These are phyloP conservation scores for Globisporangium viniferum DNA, from an alignment of 352 stramenopile species.

Conservation along the genomic window DNA sequence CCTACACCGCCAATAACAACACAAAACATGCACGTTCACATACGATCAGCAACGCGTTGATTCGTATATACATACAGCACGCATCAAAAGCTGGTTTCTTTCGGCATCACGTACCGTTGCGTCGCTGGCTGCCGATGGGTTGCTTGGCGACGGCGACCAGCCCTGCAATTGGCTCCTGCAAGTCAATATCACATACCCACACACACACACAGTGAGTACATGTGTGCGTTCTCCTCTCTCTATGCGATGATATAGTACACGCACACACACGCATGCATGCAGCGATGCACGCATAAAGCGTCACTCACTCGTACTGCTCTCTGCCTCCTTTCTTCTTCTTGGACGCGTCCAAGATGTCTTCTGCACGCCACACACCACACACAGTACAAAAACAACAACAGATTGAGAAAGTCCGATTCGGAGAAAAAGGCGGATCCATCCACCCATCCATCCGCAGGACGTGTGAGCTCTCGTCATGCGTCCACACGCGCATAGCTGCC, in stretches of 20 bases:
- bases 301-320: conserved; percentile 32
- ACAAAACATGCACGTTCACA: not conserved
- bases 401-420: not conserved
- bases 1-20: conserved; percentile 4
- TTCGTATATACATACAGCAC: not conserved
- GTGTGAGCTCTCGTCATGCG: not conserved
- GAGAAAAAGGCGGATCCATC: not conserved
- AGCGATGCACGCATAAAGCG: not conserved
- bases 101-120: conserved; percentile 6
- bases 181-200: not conserved
- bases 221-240: not conserved
- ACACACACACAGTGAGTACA: not conserved
- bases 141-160: conserved; percentile 51
- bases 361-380: not conserved
- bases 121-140: conserved; percentile 2
- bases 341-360: conserved; percentile 15
- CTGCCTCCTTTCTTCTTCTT: conserved; percentile 15
- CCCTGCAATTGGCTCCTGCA: conserved; percentile 54
- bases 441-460: too few relatives aligned
- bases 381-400: not conserved
- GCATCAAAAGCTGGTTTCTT: not conserved
- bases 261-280: conserved; percentile 2
- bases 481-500: too few relatives aligned
- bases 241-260: not conserved
- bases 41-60: not conserved